Evolutionary conservation across 768 basidiomycete species (phyloP).

Genomic region (Boletus tylopilopsis): DNA sequence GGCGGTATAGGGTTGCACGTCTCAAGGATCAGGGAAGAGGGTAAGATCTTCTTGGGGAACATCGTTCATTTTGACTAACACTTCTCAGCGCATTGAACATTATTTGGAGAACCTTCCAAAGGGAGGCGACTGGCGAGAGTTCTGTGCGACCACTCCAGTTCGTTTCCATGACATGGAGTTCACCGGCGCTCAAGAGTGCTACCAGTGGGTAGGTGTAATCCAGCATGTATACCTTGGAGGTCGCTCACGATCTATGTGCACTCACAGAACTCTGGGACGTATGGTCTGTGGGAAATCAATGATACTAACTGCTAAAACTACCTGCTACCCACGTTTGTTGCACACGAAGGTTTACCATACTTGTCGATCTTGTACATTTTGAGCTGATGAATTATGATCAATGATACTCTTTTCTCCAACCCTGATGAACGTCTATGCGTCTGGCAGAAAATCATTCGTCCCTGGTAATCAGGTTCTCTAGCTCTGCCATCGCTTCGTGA

Average conservation of each 20-base stretch:
- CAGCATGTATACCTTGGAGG: background rate
- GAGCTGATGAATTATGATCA: no score
- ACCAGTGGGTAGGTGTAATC: conserved; percentile 12
- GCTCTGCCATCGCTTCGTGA: no score
- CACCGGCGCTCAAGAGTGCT: conserved; percentile 21
- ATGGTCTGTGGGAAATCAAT: conserved; percentile 25
- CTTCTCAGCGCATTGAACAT: conserved; percentile 29
- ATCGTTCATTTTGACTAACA: background rate
- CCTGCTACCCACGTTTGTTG: background rate
- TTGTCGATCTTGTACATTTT: background rate
- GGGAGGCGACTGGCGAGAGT: conserved; percentile 29
- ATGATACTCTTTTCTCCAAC: no score
- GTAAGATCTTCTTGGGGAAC: conserved; percentile 4
- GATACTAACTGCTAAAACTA: conserved; percentile 11
- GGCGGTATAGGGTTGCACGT: conserved; percentile 22
- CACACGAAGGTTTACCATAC: no score
- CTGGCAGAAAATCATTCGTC: no score
- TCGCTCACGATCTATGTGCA: background rate
- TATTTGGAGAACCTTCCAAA: conserved; percentile 26
- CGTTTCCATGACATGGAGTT: conserved; percentile 25
- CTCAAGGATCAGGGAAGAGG: conserved; percentile 22
- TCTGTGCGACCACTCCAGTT: conserved; percentile 33
- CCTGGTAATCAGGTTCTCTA: no score
- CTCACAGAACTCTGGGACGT: conserved; percentile 10
- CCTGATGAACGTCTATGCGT: no score